Conservation (phyloP, 495 filamentous ascomycete species). For the Lasiosphaeria miniovina region DNA sequence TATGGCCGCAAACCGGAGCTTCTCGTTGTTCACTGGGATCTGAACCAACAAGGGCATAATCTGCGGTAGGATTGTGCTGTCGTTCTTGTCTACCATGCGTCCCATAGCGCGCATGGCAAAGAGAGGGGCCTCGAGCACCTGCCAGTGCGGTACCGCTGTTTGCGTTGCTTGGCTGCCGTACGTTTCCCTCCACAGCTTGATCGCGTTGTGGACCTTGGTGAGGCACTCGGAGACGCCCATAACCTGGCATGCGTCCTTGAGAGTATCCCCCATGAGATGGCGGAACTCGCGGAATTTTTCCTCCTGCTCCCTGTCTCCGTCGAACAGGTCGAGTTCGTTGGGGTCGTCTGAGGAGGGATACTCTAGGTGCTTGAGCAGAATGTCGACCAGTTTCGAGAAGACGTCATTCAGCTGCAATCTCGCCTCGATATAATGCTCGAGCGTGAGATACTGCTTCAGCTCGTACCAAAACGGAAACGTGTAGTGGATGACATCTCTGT, state of each 20-base stretch:
- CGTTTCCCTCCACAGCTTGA: constrained; percentile 81
- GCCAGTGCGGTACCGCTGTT: constrained; percentile 90
- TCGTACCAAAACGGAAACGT: constrained; percentile 99
- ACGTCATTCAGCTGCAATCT: constrained; percentile 70
- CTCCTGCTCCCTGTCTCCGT: constrained; percentile 91
- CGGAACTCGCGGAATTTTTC: constrained; percentile 97
- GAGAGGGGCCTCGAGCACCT: constrained; percentile 89
- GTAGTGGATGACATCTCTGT: constrained; percentile 81
- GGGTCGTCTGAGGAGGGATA: constrained; percentile 74
- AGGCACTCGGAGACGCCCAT: constrained; percentile 90
- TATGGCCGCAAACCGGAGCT: constrained; percentile 92
- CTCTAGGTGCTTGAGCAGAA: constrained; percentile 89
- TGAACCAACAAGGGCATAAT: constrained; percentile 90
- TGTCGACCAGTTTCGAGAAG: constrained; percentile 83
- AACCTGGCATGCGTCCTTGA: constrained; percentile 96
- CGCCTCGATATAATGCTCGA: constrained; percentile 84
- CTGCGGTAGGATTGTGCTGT: constrained; percentile 78
- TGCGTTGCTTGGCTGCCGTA: constrained; percentile 71
- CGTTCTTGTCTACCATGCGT: constrained; percentile 88
- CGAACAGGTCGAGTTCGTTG: constrained; percentile 81
- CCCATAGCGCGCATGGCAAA: constrained; percentile 97
- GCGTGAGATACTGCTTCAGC: constrained; percentile 88
- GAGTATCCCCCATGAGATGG: constrained; percentile 94
- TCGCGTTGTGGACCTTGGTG: constrained; percentile 75
- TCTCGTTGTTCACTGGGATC: constrained; percentile 94